Evolutionary conservation across 78 protist species (phyloP).

Genomic region (Anaeramoeba flamelloides): DNA sequence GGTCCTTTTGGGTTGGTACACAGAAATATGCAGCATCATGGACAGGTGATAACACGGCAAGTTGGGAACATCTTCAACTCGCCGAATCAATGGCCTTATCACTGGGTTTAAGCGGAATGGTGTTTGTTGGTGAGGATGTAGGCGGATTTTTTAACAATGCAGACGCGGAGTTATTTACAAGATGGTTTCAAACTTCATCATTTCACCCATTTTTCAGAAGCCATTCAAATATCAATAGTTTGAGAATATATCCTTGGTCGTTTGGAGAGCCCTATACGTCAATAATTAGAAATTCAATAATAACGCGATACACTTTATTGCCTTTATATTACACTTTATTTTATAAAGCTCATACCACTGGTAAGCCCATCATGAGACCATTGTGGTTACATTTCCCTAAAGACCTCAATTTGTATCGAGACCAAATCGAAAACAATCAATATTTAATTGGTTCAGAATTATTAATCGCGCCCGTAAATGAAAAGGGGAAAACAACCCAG

Average conservation of each 20-base stretch:
- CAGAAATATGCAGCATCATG: slow-evolving; percentile 83
- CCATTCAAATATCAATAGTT: slow-evolving; percentile 85
- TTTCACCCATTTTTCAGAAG: slow-evolving; percentile 94
- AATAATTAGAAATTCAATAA: slow-evolving; percentile 37
- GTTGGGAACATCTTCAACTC: slow-evolving; percentile 69
- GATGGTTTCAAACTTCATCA: slow-evolving; percentile 87
- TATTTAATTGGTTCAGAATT: slow-evolving; percentile 45
- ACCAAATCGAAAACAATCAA: too few species aligned
- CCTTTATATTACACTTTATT: slow-evolving; percentile 69
- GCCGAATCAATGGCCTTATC: slow-evolving; percentile 69
- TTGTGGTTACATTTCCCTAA: slow-evolving; percentile 44
- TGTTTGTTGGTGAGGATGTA: slow-evolving; percentile 42
- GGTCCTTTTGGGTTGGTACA: slow-evolving; percentile 88
- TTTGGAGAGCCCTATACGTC: slow-evolving; percentile 49
- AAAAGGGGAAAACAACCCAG: slow-evolving; percentile 2
- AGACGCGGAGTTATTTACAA: slow-evolving; percentile 59
- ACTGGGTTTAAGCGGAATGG: slow-evolving; percentile 59
- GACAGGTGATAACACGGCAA: slow-evolving; percentile 96
- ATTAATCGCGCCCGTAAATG: slow-evolving; percentile 42
- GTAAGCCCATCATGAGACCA: slow-evolving; percentile 57
- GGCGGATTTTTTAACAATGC: slow-evolving; percentile 81
- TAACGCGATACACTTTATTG: slow-evolving; percentile 60
- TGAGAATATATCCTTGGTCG: slow-evolving; percentile 87
- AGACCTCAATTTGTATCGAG: slow-evolving; percentile 17
- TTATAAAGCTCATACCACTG: slow-evolving; percentile 35